phyloP scores from a whole-genome alignment of 495 filamentous ascomycete genomes.

The Aspergillus wentii region DNA sequence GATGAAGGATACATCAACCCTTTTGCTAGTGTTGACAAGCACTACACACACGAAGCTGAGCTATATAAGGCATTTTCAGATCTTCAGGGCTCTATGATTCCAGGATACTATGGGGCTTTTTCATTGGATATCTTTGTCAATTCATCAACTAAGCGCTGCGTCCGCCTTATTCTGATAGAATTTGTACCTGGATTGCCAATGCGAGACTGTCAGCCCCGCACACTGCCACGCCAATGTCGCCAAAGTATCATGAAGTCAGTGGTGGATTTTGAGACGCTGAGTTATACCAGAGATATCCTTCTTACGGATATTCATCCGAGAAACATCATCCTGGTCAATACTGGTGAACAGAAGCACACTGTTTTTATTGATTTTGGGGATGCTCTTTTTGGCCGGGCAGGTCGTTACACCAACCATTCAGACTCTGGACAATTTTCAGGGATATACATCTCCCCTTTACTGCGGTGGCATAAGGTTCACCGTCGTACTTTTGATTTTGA shows the following conservation, averaged over 20 bases:
- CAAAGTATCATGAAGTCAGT: conserved; percentile 18
- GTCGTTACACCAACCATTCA: conserved; percentile 7
- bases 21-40: conserved; percentile 19
- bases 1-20: conserved; percentile 15
- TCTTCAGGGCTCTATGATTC: conserved; percentile 14
- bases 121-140: conserved; percentile 15
- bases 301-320: conserved; percentile 15
- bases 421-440: conserved; percentile 13
- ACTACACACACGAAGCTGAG: conserved; percentile 23
- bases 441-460: conserved; percentile 17
- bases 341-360: conserved; percentile 2
- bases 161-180: conserved; percentile 23
- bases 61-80: conserved; percentile 14
- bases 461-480: conserved; percentile 13
- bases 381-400: conserved; percentile 15
- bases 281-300: conserved; percentile 13
- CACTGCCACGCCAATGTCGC: conserved; percentile 8
- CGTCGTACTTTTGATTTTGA: too few species aligned
- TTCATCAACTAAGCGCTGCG: conserved; percentile 8
- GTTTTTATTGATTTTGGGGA: conserved; percentile 19
- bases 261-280: conserved; percentile 15
- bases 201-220: conserved; percentile 7
- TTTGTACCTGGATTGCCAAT: conserved; percentile 16
- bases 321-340: conserved; percentile 13
- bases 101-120: conserved; percentile 20